Evolutionary conservation across 1,139 yeast species (phyloP).

Genomic region (Tardiomyces blankii): DNA sequence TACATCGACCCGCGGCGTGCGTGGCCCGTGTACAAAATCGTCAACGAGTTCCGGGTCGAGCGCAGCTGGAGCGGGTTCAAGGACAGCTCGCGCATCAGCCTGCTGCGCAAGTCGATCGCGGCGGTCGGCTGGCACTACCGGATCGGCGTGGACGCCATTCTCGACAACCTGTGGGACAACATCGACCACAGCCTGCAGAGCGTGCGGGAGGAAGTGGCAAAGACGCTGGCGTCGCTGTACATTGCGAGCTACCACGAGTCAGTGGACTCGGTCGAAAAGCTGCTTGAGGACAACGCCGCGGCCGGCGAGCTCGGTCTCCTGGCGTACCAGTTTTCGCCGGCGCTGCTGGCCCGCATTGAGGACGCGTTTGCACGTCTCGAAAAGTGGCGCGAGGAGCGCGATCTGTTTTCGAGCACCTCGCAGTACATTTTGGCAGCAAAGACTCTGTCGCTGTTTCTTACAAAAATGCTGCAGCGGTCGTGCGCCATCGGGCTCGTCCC

Average conservation of each 20-base stretch:
- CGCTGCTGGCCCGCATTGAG: constrained; percentile 22
- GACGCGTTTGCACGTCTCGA: constrained; percentile 36
- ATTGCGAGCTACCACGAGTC: constrained; percentile 44
- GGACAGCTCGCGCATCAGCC: constrained; percentile 52
- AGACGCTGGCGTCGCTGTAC: constrained; percentile 47
- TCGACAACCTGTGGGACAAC: constrained; percentile 36
- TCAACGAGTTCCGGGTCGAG: constrained; percentile 41
- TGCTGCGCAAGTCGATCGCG: constrained; percentile 44
- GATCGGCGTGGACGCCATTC: constrained; percentile 33
- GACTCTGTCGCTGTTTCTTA: constrained; percentile 20
- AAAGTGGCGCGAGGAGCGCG: constrained; percentile 27
- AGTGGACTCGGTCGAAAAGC: constrained; percentile 31
- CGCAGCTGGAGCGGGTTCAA: constrained; percentile 44
- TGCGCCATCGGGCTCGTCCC: constrained; percentile 20
- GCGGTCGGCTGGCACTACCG: constrained; percentile 46
- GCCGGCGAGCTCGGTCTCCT: constrained; percentile 27
- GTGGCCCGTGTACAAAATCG: constrained; percentile 38
- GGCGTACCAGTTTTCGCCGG: constrained; percentile 19
- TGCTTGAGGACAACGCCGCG: constrained; percentile 31
- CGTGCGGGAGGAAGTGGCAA: constrained; percentile 64
- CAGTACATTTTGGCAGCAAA: constrained; percentile 29
- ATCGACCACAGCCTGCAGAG: constrained; percentile 63
- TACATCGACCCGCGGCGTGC: constrained; percentile 46
- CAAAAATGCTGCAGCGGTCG: constrained; percentile 12
- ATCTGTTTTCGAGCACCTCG: constrained; percentile 17